These are phyloP conservation scores for Pseudopyricularia javanii DNA, from an alignment of 2,329 filamentous ascomycete species.

Conservation along the genomic window DNA sequence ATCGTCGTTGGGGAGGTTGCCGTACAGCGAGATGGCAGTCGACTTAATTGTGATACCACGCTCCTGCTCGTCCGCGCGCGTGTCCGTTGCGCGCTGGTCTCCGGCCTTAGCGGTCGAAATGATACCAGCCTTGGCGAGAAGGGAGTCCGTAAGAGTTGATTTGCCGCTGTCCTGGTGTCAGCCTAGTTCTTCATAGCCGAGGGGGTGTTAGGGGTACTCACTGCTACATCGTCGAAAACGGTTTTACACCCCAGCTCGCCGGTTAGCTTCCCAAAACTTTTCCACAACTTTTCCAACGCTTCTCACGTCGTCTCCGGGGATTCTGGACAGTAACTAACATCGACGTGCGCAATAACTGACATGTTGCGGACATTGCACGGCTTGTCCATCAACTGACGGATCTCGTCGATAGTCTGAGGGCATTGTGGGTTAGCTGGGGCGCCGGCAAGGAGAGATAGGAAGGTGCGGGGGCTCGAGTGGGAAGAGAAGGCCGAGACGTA, in stretches of 20 bases:
- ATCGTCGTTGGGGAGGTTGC: slow-evolving; percentile 64
- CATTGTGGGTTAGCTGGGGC: not conserved
- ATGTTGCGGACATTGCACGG: slow-evolving; percentile 78
- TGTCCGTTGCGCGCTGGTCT: slow-evolving; percentile 92
- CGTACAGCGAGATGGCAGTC: slow-evolving; percentile 97
- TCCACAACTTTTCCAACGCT: too few species aligned
- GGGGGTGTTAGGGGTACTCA: too few species aligned
- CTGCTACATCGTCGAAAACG: too few species aligned
- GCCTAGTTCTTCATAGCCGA: too few species aligned
- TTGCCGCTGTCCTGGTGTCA: slow-evolving; percentile 99
- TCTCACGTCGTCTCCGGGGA: too few species aligned
- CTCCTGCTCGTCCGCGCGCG: slow-evolving; percentile 94
- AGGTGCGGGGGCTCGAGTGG: too few species aligned
- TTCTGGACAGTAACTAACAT: too few species aligned
- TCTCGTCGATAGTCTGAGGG: slow-evolving; percentile 70
- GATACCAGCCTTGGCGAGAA: slow-evolving; percentile 98
- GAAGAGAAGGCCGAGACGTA: too few species aligned
- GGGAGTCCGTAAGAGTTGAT: slow-evolving; percentile 98
- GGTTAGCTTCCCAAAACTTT: too few species aligned
- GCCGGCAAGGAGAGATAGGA: not conserved
- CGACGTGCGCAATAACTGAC: slow-evolving; percentile 99
- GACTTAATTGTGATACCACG: slow-evolving; percentile 99
- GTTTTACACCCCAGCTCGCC: too few species aligned
- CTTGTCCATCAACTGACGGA: slow-evolving; percentile 55
- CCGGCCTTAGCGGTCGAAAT: slow-evolving; percentile 97